A percentile compares a stretch with the other conserved stretches of the same genome.
Conservation (phyloP, 2,329 filamentous ascomycete species). For the Exserohilum rostratum region DNA sequence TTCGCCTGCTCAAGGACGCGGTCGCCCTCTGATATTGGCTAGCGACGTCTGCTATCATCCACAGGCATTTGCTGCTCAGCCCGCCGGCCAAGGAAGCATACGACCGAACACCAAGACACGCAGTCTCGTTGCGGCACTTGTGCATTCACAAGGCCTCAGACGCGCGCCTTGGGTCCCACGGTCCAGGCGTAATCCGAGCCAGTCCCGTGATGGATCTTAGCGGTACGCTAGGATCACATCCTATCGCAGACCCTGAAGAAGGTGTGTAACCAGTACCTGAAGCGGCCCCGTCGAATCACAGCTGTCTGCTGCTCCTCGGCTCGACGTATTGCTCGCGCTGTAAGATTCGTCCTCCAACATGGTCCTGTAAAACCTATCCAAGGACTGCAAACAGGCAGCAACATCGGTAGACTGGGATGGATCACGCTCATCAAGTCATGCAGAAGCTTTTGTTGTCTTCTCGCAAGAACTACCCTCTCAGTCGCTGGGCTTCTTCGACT, state of each 20-base stretch:
- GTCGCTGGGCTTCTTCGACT: slow-evolving; percentile 78
- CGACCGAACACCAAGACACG: slow-evolving; percentile 7
- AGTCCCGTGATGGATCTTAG: slow-evolving; percentile 29
- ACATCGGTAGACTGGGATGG: neutral
- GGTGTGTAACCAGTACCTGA: slow-evolving; percentile 49
- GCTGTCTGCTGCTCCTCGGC: slow-evolving; percentile 18
- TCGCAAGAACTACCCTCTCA: slow-evolving; percentile 73
- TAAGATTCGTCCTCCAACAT: slow-evolving; percentile 24
- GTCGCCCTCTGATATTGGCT: neutral
- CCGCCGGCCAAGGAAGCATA: slow-evolving; percentile 7
- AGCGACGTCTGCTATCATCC: neutral
- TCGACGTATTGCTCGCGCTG: slow-evolving; percentile 16
- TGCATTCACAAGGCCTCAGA: neutral
- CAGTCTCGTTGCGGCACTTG: neutral
- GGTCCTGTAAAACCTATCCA: neutral
- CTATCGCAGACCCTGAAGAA: slow-evolving; percentile 65
- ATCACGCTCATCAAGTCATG: slow-evolving; percentile 22
- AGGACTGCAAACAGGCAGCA: neutral
- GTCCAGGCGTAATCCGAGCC: slow-evolving; percentile 8
- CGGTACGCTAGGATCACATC: slow-evolving; percentile 51
- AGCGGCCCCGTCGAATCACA: slow-evolving; percentile 19
- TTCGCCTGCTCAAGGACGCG: too few species aligned
- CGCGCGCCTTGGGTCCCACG: slow-evolving; percentile 4
- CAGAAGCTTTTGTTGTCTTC: slow-evolving; percentile 90
- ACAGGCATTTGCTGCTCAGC: neutral